A percentile compares a stretch with the other conserved stretches of the same genome.
phyloP scores from a whole-genome alignment of 352 stramenopile genomes.

The Globisporangium perplexum region DNA sequence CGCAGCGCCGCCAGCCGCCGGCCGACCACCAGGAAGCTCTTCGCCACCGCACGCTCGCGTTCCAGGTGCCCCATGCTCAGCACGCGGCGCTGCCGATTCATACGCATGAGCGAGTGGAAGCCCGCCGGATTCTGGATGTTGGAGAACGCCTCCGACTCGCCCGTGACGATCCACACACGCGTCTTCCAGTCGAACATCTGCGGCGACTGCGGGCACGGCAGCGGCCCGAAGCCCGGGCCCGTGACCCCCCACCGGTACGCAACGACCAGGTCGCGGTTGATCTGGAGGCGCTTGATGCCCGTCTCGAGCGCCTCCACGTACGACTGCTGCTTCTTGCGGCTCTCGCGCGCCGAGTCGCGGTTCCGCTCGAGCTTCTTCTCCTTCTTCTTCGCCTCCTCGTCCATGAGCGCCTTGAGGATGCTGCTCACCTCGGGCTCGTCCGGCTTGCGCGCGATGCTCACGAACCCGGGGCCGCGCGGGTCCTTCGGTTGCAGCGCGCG shows the following conservation, averaged over 20 bases:
- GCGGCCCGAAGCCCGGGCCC: constrained; percentile 29
- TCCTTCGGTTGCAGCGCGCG: constrained; percentile 42
- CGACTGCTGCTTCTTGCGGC: constrained; percentile 82
- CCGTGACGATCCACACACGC: constrained; percentile 63
- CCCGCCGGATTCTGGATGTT: constrained; percentile 63
- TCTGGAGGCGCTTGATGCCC: constrained; percentile 82
- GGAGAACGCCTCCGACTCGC: constrained; percentile 50
- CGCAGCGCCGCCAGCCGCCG: constrained; percentile 50
- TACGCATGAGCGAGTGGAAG: constrained; percentile 63
- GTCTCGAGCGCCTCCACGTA: constrained; percentile 86
- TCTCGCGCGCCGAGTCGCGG: constrained; percentile 80
- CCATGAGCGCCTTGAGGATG: constrained; percentile 84
- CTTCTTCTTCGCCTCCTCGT: constrained; percentile 87
- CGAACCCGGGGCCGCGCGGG: constrained; percentile 34
- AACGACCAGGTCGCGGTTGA: constrained; percentile 68
- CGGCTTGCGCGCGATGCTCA: constrained; percentile 77
- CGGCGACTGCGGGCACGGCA: constrained; percentile 41
- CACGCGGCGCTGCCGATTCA: constrained; percentile 64
- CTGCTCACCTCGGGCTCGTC: constrained; percentile 77
- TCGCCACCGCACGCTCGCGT: constrained; percentile 44
- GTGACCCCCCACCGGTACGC: constrained; percentile 74
- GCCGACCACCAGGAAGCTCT: constrained; percentile 58
- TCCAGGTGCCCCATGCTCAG: constrained; percentile 41
- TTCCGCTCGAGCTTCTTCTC: constrained; percentile 88
- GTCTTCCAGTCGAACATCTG: constrained; percentile 59